These are phyloP conservation scores for Magnolia changhungtana DNA, from an alignment of 164 flowering plant genomes.

Conservation along the genomic window DNA sequence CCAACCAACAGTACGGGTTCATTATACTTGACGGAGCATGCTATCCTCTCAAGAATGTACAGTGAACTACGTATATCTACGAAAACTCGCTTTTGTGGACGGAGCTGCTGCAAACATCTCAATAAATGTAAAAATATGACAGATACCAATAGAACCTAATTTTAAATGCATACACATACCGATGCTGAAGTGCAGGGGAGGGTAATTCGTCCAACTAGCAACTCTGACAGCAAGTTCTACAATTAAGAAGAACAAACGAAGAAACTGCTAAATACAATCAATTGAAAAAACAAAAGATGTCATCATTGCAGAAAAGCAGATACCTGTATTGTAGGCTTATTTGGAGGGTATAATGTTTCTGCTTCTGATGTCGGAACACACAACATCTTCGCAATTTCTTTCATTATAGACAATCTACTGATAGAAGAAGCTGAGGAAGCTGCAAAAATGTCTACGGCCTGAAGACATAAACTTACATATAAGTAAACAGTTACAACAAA, in stretches of 20 bases:
- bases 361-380: constrained; percentile 33
- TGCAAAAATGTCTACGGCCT: constrained; percentile 94
- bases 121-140: not conserved
- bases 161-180: constrained; percentile 18
- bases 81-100: constrained; percentile 41
- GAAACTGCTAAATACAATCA: not conserved
- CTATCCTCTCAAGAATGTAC: constrained; percentile 75
- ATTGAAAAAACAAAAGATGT: not conserved
- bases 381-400: constrained; percentile 69
- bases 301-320: not conserved
- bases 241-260: constrained; percentile 11
- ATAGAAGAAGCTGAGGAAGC: constrained; percentile 51
- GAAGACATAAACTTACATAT: constrained; percentile 12
- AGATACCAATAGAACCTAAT: constrained; percentile 7
- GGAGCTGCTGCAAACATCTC: constrained; percentile 30
- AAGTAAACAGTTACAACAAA: not conserved
- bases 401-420: constrained; percentile 47
- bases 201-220: constrained; percentile 62
- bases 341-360: constrained; percentile 41
- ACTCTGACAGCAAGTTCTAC: constrained; percentile 43
- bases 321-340: constrained; percentile 73
- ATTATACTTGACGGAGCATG: constrained; percentile 77
- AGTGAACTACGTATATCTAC: constrained; percentile 67
- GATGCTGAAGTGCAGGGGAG: constrained; percentile 32
- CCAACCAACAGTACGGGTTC: constrained; percentile 98